Evolutionary conservation across 306 rosid species (phyloP), one percentile per base, ranked within the genome.

Genomic region (Fragaria ananassa): DNA sequence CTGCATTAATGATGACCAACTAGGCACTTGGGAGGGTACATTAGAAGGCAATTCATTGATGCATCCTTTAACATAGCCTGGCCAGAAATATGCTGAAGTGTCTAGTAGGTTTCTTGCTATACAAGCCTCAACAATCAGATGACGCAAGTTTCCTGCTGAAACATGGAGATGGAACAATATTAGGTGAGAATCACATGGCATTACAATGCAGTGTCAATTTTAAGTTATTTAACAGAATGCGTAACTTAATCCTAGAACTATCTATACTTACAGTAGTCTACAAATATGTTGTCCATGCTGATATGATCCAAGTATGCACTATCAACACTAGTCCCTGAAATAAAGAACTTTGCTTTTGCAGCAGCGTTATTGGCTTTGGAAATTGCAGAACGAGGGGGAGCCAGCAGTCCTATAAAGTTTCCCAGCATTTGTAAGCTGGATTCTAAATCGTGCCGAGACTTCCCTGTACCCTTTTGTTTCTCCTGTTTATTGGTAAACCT

Each of bases 81-180:
- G 97, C 98, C 98, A 92, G 77, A 83, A 81, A 83, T 95, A 95
- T 62, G 93, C 93, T 25, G 96, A 86, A 31, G 97, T 89, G 80
- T 92, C 98, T 50, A 95, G 85, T 54, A 95, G 87, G 77, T 95
- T 89, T 76, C 97, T 90, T 37, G 97, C 86, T 79, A 95, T 90
- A 79, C 96, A 95, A 85, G 98, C 97, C 89, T 95, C 97, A 74
- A 90, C 97, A 73, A 95, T 89, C 85, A 95, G 85, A 88, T 95
- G 97, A 31, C 93, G 92, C 93, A 95, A 81, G 83, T 92, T 92
- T 77, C 98, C 98, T 72, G 97, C 98, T 90, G 96, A 79, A 82
- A 78, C 37, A 57, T 78, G 54, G 56, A 65, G 29, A 66, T 14
- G 57, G 76, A 61, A 70, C 60, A 15, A 23, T 37, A 5, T 70